Percentiles rank a stretch among this genome's conserved stretches.
phyloP scores from a whole-genome alignment of 2,329 filamentous ascomycete species.

The Purpureocillium takamizusanense region DNA sequence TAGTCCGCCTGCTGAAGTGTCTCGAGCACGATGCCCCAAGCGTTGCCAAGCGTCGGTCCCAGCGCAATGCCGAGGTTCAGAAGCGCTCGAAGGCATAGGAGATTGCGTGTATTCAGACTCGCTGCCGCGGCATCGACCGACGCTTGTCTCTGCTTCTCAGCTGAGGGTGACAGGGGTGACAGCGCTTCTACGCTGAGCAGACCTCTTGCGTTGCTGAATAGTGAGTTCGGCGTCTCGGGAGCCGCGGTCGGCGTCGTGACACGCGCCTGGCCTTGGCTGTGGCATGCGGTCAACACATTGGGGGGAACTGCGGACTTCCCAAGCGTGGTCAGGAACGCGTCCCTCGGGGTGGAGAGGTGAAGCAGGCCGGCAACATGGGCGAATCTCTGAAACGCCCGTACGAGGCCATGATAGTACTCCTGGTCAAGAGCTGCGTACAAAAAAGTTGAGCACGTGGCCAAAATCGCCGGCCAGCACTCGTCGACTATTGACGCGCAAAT shows the following conservation, averaged over 20 bases:
- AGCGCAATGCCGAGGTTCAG: constrained; percentile 94
- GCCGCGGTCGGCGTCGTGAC: constrained; percentile 34
- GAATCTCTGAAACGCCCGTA: constrained; percentile 89
- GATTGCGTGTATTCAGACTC: constrained; percentile 75
- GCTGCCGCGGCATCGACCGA: constrained; percentile 45
- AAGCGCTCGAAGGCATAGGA: constrained; percentile 81
- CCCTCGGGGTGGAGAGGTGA: constrained; percentile 73
- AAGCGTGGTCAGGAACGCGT: constrained; percentile 89
- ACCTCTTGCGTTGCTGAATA: constrained; percentile 63
- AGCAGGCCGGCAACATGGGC: constrained; percentile 89
- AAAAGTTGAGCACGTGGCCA: constrained; percentile 93
- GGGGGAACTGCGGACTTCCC: constrained; percentile 89
- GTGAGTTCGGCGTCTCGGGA: constrained; percentile 40
- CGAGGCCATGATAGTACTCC: constrained; percentile 86
- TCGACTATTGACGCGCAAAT: constrained; percentile 77
- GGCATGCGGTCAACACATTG: constrained; percentile 57
- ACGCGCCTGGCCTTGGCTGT: constrained; percentile 38
- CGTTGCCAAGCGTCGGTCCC: constrained; percentile 73
- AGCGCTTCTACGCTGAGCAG: constrained; percentile 67
- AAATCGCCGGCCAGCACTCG: constrained; percentile 88
- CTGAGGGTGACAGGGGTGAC: constrained; percentile 43
- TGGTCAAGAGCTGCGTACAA: constrained; percentile 85
- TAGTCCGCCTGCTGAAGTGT: constrained; percentile 90
- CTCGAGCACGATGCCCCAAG: constrained; percentile 88
- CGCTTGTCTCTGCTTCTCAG: constrained; percentile 50